A percentile compares a stretch with the other conserved stretches of the same genome.
Conservation (phyloP, 495 filamentous ascomycete species). For the Penicillium mononematosum region DNA sequence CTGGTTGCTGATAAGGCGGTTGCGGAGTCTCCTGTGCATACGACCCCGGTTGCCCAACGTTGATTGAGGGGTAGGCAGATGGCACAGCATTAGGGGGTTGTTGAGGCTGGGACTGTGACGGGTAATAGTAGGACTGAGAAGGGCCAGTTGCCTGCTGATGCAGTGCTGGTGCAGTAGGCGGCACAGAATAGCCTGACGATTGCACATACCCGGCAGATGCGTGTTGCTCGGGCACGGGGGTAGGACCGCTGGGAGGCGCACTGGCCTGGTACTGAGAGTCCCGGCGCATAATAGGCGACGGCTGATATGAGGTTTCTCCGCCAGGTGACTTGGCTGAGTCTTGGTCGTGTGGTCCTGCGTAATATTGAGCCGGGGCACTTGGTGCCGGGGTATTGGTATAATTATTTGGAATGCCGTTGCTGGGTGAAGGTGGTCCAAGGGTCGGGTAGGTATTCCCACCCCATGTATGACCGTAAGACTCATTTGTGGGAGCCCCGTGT, state of each 20-base stretch:
- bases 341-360: slow-evolving; percentile 30
- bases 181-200: slow-evolving; percentile 35
- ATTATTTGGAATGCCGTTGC: slow-evolving; percentile 20
- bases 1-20: slow-evolving; percentile 44
- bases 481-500: slow-evolving; percentile 24
- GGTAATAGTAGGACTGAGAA: slow-evolving; percentile 41
- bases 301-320: slow-evolving; percentile 29
- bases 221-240: slow-evolving; percentile 31
- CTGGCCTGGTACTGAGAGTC: slow-evolving; percentile 38
- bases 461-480: slow-evolving; percentile 28
- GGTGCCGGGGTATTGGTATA: slow-evolving; percentile 18
- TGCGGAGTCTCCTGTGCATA: slow-evolving; percentile 66
- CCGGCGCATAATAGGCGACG: slow-evolving; percentile 29
- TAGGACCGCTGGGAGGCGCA: slow-evolving; percentile 18
- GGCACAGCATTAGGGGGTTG: slow-evolving; percentile 42
- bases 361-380: slow-evolving; percentile 31
- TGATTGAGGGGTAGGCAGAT: slow-evolving; percentile 38
- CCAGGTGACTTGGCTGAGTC: slow-evolving; percentile 22
- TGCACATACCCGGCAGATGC: slow-evolving; percentile 29
- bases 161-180: slow-evolving; percentile 19
- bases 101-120: slow-evolving; percentile 32
- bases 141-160: slow-evolving; percentile 33
- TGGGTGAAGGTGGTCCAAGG: slow-evolving; percentile 32
- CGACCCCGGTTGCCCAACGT: slow-evolving; percentile 40
- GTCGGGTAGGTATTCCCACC: slow-evolving; percentile 29